Evolutionary conservation across 768 basidiomycete species (phyloP), one percentile per base, ranked within the genome.

Genomic region (Serendipita sp.): DNA sequence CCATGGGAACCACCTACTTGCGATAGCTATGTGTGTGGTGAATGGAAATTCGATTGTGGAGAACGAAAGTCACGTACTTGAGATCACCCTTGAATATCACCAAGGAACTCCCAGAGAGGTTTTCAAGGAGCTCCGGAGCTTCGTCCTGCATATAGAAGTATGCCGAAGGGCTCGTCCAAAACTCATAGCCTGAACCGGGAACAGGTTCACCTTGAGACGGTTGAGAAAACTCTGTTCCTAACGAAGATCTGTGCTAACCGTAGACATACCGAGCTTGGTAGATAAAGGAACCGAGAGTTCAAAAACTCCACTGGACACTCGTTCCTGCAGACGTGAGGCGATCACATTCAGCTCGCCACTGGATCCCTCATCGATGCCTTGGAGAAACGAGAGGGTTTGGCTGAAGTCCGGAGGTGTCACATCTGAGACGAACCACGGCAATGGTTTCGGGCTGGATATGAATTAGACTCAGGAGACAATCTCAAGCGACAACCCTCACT

Each of bases 401-500:
- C 70, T 67, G 71, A 96, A 96, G 71, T 99, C 95, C 26, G 78
- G 74, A 1, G 95, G 93, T 3, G 89, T 88, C 28, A 94, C 92
- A 71, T 96, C 91, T 11, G 89, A 92, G 50, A 97, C 94, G 70
- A 98, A 99, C 93, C 95, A 99, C 0, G 94, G 94, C 60, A 97
- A 87, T 7, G 88, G 75, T 72, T 99, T 97, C 0, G 93, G 90
- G 74, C 93, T 95, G 64, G 2, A n/a, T 44, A 30, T 30, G 28
- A 26, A 26, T 3, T 63, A 11, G 66, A 60, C n/a, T 16, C 24
- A 42, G 34, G 61, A 7, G 13, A 63, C 2, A 38, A 26, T 45
- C 2, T 62, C 42, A 28, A 30, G 63, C 16, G 56, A 14, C 31
- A 34, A 26, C 43, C 78, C 82, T 64, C 60, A 95, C 93, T 99